Conservation (phyloP, 2,329 filamentous ascomycete species). For the Hymenoscyphus occultus region DNA sequence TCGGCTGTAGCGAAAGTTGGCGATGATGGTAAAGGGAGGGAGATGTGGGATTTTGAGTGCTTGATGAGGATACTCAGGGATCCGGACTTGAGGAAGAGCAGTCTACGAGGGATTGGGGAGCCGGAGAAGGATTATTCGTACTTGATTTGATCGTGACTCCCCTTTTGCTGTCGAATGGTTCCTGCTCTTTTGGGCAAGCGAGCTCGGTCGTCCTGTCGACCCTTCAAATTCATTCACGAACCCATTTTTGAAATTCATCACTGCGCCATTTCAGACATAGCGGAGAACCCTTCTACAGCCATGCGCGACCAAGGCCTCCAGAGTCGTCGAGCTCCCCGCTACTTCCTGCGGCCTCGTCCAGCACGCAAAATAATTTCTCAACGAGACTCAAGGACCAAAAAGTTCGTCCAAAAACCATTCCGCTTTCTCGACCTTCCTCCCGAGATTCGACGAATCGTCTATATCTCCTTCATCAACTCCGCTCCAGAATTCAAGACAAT, state of each 20-base stretch:
- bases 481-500: neutral
- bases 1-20: neutral
- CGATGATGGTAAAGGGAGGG: neutral
- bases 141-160: neutral
- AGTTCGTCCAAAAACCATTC: neutral
- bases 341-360: neutral
- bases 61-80: neutral
- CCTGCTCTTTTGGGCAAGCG: neutral
- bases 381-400: neutral
- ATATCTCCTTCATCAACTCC: neutral
- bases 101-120: neutral
- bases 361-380: neutral
- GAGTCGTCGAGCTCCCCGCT: neutral
- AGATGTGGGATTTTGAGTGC: neutral
- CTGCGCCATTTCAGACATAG: neutral
- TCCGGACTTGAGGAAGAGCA: constrained; percentile 7
- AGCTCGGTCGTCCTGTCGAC: neutral
- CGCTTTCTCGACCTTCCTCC: neutral
- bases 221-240: neutral
- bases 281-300: neutral
- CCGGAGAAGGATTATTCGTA: neutral
- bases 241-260: neutral
- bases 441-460: neutral
- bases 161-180: neutral
- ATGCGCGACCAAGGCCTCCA: neutral